These are phyloP conservation scores for Plasmodium coatneyi DNA, from an alignment of 169 alveolate genomes.

Conservation along the genomic window DNA sequence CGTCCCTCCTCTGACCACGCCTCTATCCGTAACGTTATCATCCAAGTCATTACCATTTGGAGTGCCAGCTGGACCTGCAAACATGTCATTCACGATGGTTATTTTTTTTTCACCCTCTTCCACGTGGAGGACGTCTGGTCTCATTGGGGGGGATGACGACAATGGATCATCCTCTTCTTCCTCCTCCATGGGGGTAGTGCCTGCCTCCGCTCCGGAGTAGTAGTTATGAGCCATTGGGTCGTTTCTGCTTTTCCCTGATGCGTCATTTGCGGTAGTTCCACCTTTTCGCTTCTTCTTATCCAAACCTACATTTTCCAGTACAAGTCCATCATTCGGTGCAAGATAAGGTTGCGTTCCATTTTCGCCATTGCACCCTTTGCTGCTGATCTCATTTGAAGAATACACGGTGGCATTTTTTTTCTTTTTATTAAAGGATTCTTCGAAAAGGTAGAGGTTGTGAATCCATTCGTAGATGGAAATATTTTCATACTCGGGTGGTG, in stretches of 20 bases:
- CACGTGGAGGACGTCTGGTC: not conserved
- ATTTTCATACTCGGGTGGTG: constrained; percentile 40
- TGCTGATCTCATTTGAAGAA: not conserved
- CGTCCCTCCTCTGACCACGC: not conserved
- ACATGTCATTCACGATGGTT: not conserved
- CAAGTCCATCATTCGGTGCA: not conserved
- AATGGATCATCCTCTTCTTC: not conserved
- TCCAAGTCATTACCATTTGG: not conserved
- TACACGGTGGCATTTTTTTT: constrained; percentile 26
- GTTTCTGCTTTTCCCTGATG: not conserved
- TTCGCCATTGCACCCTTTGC: not conserved
- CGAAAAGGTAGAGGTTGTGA: constrained; percentile 58
- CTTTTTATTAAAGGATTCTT: constrained; percentile 70
- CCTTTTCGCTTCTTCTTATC: not conserved
- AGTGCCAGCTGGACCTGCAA: not conserved
- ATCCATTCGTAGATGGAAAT: constrained; percentile 70
- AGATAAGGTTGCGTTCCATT: not conserved
- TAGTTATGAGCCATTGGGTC: not conserved
- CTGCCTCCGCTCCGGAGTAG: not conserved
- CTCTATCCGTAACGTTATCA: not conserved
- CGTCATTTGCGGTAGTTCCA: not conserved
- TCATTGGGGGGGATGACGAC: not conserved
- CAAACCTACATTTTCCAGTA: not conserved
- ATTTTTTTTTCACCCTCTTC: not conserved
- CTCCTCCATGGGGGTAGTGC: not conserved